Conservation (phyloP, 140 eudicot genomes). For the Ambrosia hybrid region DNA sequence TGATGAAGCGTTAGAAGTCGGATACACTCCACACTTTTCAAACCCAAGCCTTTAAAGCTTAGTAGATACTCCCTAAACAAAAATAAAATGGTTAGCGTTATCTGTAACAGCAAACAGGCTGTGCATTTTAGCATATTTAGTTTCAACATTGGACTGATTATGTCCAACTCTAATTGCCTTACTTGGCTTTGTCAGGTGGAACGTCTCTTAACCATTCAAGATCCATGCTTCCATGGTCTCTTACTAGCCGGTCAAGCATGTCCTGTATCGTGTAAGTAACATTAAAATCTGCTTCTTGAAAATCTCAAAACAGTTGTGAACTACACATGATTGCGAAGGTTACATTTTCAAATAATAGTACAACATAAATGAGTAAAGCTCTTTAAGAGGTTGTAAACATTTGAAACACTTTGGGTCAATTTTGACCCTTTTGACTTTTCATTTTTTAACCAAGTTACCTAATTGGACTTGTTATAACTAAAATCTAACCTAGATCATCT, state of each 20-base stretch:
- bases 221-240: conserved; percentile 88
- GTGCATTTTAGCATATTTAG: background rate
- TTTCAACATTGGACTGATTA: background rate
- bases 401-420: background rate
- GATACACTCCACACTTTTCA: conserved; percentile 96
- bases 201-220: conserved; percentile 98
- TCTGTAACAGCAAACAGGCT: background rate
- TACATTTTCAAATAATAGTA: background rate
- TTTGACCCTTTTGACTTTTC: background rate
- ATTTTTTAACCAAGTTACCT: background rate
- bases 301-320: background rate
- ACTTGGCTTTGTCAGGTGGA: conserved; percentile 99
- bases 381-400: conserved; percentile 9
- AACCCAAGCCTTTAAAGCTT: conserved; percentile 82
- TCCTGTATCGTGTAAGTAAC: conserved; percentile 48
- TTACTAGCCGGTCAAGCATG: conserved; percentile 75
- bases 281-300: conserved; percentile 10
- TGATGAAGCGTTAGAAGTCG: conserved; percentile 93
- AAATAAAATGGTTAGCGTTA: conserved; percentile 16
- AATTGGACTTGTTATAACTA: background rate
- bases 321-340: background rate
- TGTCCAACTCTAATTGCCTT: conserved; percentile 29
- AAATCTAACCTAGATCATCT: conserved; percentile 2
- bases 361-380: background rate
- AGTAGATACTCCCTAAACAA: conserved; percentile 40